phyloP scores from a whole-genome alignment of 108 stramenopile species.

The Pseudonitzschia delicatissima region DNA sequence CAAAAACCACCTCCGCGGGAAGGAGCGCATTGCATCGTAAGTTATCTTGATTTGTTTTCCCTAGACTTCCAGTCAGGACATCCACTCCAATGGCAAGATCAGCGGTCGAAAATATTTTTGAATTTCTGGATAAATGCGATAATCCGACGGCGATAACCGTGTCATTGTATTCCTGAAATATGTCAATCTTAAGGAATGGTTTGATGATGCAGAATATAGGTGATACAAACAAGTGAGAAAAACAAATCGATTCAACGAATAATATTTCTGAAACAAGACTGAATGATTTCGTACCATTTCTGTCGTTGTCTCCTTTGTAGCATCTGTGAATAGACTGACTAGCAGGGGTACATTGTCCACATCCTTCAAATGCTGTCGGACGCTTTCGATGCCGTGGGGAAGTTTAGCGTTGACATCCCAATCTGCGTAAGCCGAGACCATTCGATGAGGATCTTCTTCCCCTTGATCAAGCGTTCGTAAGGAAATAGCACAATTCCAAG shows the following conservation, averaged over 20 bases:
- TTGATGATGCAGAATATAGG: neutral
- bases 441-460: slow-evolving; percentile 82
- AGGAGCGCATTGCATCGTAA: slow-evolving; percentile 36
- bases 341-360: slow-evolving; percentile 97
- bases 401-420: slow-evolving; percentile 97
- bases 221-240: neutral
- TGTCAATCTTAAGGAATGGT: slow-evolving; percentile 50
- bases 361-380: slow-evolving; percentile 74
- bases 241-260: too few species aligned
- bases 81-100: slow-evolving; percentile 83
- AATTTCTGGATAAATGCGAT: slow-evolving; percentile 73
- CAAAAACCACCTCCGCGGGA: slow-evolving; percentile 61
- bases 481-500: slow-evolving; percentile 96
- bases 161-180: slow-evolving; percentile 82
- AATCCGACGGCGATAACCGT: slow-evolving; percentile 77
- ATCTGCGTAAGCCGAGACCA: slow-evolving; percentile 92
- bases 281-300: slow-evolving; percentile 81
- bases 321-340: slow-evolving; percentile 95
- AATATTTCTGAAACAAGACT: too few species aligned
- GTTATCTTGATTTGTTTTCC: slow-evolving; percentile 1
- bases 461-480: slow-evolving; percentile 75
- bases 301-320: slow-evolving; percentile 82
- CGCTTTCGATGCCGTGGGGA: slow-evolving; percentile 91
- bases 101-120: slow-evolving; percentile 66
- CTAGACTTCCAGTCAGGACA: slow-evolving; percentile 48